phyloP scores from a whole-genome alignment of 2,329 filamentous ascomycete species.

The Rutstroemia sp. region DNA sequence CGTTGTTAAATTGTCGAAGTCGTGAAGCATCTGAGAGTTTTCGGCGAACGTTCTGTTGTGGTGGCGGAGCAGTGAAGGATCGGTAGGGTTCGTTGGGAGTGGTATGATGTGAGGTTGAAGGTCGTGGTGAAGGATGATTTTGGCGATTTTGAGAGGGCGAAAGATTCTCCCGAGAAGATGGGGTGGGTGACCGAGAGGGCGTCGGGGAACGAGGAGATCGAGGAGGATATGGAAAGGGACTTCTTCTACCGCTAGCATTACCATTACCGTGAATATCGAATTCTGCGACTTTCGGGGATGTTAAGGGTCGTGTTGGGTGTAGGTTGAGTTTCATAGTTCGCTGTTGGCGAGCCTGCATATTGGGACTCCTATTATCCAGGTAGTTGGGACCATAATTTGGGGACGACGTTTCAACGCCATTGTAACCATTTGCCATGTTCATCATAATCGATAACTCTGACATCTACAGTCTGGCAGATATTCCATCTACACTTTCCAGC shows the following conservation, averaged over 20 bases:
- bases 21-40: slow-evolving; percentile 28
- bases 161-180: slow-evolving; percentile 5
- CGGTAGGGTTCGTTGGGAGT: slow-evolving; percentile 14
- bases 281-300: slow-evolving; percentile 16
- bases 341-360: slow-evolving; percentile 16
- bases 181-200: slow-evolving; percentile 12
- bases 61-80: slow-evolving; percentile 19
- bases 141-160: slow-evolving; percentile 1
- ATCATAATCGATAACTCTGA: slow-evolving; percentile 10
- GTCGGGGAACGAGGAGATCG: slow-evolving; percentile 15
- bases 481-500: slow-evolving; percentile 4
- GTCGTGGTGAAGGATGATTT: slow-evolving; percentile 13
- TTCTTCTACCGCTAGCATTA: background rate
- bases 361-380: slow-evolving; percentile 6
- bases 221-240: slow-evolving; percentile 11
- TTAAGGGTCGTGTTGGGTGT: slow-evolving; percentile 21
- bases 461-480: background rate
- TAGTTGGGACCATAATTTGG: slow-evolving; percentile 1
- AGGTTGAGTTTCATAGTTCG: slow-evolving; percentile 26
- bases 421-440: slow-evolving; percentile 20
- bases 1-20: slow-evolving; percentile 28
- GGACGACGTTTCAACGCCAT: slow-evolving; percentile 15
- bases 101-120: slow-evolving; percentile 21
- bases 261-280: background rate
- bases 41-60: slow-evolving; percentile 19